Conservation (phyloP, 768 basidiomycete species). For the Naganishia friedmannii region DNA sequence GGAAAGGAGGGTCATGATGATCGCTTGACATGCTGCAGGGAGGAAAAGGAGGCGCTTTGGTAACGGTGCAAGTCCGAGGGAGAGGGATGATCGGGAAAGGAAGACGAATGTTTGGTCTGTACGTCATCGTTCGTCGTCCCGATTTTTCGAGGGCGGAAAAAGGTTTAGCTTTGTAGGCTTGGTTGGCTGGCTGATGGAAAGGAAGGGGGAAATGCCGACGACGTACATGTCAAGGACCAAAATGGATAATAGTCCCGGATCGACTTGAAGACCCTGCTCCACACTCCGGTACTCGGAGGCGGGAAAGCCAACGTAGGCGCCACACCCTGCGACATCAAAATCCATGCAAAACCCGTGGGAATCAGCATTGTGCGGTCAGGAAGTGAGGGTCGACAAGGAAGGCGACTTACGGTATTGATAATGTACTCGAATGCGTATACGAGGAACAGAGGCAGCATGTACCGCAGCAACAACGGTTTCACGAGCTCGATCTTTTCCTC, state of each 20-base stretch:
- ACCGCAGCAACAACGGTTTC: slow-evolving; percentile 71
- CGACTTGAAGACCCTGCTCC: slow-evolving; percentile 75
- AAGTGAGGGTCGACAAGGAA: too few relatives aligned
- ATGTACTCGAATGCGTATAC: slow-evolving; percentile 62
- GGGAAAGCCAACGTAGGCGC: slow-evolving; percentile 86
- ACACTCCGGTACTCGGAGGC: slow-evolving; percentile 65
- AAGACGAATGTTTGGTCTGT: slow-evolving; percentile 73
- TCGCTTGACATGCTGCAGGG: slow-evolving; percentile 71
- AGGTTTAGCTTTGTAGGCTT: too few relatives aligned
- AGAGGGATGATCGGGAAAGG: slow-evolving; percentile 84
- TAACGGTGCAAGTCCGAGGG: slow-evolving; percentile 75
- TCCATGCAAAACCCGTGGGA: too few relatives aligned
- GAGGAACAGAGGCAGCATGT: slow-evolving; percentile 79
- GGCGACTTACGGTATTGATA: slow-evolving; percentile 56
- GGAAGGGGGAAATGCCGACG: neutral
- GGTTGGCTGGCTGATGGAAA: too few relatives aligned
- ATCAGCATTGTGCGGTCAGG: too few relatives aligned
- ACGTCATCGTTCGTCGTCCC: too few relatives aligned
- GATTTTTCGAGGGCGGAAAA: too few relatives aligned
- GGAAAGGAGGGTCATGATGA: slow-evolving; percentile 57
- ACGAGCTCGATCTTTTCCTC: slow-evolving; percentile 78
- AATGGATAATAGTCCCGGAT: slow-evolving; percentile 91
- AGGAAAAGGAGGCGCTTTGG: slow-evolving; percentile 66
- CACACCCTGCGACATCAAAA: slow-evolving; percentile 61
- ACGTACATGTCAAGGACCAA: slow-evolving; percentile 57